Conservation (phyloP, 163 green algal species). For the Scenedesmus sp. region DNA sequence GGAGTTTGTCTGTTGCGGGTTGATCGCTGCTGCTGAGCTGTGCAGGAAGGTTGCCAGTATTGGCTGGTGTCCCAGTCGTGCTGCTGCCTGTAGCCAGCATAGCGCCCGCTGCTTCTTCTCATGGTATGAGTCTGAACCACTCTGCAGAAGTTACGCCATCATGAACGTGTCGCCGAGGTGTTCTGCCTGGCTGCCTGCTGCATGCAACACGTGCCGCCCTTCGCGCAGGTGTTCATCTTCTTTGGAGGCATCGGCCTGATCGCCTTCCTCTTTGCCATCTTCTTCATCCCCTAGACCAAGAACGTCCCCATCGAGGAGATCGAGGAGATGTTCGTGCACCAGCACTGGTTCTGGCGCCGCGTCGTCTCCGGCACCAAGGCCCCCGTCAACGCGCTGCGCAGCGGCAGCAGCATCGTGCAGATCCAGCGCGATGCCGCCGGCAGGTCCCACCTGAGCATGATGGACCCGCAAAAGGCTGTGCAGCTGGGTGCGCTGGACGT, state of each 20-base stretch:
- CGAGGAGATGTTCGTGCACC: slow-evolving; percentile 47
- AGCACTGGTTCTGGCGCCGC: slow-evolving; percentile 51
- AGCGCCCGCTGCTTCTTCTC: no score
- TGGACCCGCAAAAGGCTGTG: not conserved
- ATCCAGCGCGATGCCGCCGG: not conserved
- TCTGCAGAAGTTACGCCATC: no score
- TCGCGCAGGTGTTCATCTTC: slow-evolving; percentile 53
- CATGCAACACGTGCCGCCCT: not conserved
- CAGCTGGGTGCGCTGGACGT: not conserved
- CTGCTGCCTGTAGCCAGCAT: not conserved
- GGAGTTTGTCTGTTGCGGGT: no score
- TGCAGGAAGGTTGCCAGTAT: no score
- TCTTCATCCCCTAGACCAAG: slow-evolving; percentile 44
- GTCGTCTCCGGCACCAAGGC: slow-evolving; percentile 19
- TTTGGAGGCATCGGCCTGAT: slow-evolving; percentile 44
- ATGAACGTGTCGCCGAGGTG: no score
- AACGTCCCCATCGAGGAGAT: slow-evolving; percentile 53
- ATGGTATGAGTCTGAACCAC: no score
- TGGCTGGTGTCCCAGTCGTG: no score
- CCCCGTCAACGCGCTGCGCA: slow-evolving; percentile 10
- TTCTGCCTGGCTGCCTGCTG: not conserved
- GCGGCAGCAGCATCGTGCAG: slow-evolving; percentile 13
- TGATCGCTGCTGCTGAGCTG: no score
- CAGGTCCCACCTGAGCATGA: not conserved
- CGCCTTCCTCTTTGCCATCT: slow-evolving; percentile 45